Conservation (phyloP, 2,329 filamentous ascomycete species). For the Alternaria sp. region DNA sequence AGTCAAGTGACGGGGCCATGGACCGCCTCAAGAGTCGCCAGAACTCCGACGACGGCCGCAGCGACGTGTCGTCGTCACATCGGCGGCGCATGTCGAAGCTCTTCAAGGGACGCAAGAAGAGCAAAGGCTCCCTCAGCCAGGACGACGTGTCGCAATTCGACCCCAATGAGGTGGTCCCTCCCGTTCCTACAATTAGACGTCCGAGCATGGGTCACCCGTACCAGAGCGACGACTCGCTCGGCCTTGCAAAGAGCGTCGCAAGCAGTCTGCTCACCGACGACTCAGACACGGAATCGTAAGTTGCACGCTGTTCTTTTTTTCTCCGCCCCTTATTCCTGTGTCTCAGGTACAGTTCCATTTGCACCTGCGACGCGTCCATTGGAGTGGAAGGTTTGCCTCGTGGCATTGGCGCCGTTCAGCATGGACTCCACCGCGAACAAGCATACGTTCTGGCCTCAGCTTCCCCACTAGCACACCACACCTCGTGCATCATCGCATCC, state of each 20-base stretch:
- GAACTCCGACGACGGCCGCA: constrained; percentile 51
- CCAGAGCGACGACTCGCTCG: constrained; percentile 54
- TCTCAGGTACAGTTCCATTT: constrained; percentile 16
- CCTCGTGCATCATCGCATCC: constrained; percentile 19
- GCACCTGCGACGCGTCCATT: constrained; percentile 12
- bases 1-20: constrained; percentile 51
- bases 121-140: constrained; percentile 41
- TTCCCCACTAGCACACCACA: constrained; percentile 25
- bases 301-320: constrained; percentile 29
- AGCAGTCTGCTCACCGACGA: constrained; percentile 62
- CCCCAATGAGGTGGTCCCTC: constrained; percentile 30
- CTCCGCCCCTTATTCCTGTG: constrained; percentile 1
- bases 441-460: constrained; percentile 27
- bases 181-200: constrained; percentile 30
- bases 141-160: constrained; percentile 38
- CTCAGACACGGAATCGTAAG: constrained; percentile 60
- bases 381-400: constrained; percentile 8
- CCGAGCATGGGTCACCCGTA: constrained; percentile 24
- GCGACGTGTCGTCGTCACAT: constrained; percentile 51
- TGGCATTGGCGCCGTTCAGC: constrained; percentile 27
- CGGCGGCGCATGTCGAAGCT: constrained; percentile 62
- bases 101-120: constrained; percentile 57
- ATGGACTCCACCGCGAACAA: constrained; percentile 28
- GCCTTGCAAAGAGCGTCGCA: constrained; percentile 54
- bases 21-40: constrained; percentile 51